Evolutionary conservation across 1,284 basidiomycete genomes (phyloP).

Genomic region (Pseudozyma pruni): DNA sequence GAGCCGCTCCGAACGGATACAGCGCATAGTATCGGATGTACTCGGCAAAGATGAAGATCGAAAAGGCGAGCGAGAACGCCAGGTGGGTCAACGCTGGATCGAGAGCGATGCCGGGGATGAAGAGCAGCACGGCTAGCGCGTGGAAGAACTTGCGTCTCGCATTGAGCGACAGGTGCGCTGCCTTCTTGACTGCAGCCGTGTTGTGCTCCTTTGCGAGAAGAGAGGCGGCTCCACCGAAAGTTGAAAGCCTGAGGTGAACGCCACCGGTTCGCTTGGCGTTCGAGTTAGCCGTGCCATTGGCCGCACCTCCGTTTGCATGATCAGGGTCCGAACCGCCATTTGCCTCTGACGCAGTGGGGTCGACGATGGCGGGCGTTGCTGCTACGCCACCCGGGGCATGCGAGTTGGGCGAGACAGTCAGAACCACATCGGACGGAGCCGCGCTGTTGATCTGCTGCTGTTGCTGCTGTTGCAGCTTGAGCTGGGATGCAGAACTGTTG

Average conservation of each 20-base stretch:
- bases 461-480: slow-evolving; percentile 36
- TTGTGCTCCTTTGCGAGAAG: slow-evolving; percentile 43
- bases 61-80: slow-evolving; percentile 79
- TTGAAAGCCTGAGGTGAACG: slow-evolving; percentile 31
- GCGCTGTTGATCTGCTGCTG: slow-evolving; percentile 21
- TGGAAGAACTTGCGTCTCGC: slow-evolving; percentile 98
- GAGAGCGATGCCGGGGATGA: slow-evolving; percentile 88
- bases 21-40: slow-evolving; percentile 87
- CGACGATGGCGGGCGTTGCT: slow-evolving; percentile 11
- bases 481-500: slow-evolving; percentile 17
- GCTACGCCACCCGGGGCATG: slow-evolving; percentile 39
- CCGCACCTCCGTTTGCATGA: background rate
- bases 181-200: slow-evolving; percentile 48
- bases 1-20: slow-evolving; percentile 90
- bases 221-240: slow-evolving; percentile 33
- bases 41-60: slow-evolving; percentile 65
- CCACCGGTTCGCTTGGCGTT: slow-evolving; percentile 25
- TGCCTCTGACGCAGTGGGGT: background rate
- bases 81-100: slow-evolving; percentile 97
- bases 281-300: slow-evolving; percentile 6
- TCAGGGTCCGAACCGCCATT: background rate
- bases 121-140: slow-evolving; percentile 92
- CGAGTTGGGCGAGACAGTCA: slow-evolving; percentile 24
- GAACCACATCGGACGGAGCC: slow-evolving; percentile 3
- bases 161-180: slow-evolving; percentile 78